Percentiles rank a stretch among this genome's conserved stretches.
phyloP scores from a whole-genome alignment of 2,329 filamentous ascomycete genomes.

The Calonectria crousiana region DNA sequence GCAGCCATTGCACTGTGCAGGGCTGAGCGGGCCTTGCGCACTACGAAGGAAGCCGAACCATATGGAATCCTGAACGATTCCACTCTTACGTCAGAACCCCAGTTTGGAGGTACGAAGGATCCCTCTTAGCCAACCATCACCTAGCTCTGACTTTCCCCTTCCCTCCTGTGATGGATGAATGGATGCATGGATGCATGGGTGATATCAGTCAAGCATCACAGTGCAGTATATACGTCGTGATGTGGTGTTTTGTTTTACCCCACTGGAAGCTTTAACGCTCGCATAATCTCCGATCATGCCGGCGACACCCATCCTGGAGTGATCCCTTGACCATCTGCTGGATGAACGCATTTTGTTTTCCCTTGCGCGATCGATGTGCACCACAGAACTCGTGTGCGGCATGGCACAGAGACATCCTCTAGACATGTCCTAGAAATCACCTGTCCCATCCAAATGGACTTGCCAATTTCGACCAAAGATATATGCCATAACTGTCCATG shows the following conservation, averaged over 20 bases:
- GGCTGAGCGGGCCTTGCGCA: background rate
- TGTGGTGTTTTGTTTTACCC: no score
- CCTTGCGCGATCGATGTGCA: background rate
- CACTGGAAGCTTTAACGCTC: background rate
- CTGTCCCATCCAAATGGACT: background rate
- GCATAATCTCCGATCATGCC: background rate
- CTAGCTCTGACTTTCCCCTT: background rate
- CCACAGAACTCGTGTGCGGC: background rate
- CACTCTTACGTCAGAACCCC: conserved; percentile 23
- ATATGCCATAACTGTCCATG: background rate
- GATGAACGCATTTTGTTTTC: background rate
- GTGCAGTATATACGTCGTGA: background rate
- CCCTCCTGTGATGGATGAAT: background rate
- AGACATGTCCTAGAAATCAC: background rate
- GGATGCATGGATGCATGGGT: background rate
- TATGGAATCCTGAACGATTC: conserved; percentile 12
- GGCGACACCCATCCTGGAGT: background rate
- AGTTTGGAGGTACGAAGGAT: background rate
- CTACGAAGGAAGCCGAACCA: background rate
- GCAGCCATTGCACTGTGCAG: background rate
- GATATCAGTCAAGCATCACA: background rate
- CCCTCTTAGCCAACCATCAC: background rate
- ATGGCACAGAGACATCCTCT: background rate
- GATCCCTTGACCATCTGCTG: background rate
- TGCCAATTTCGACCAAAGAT: background rate